Conservation (phyloP, 129 eudicot genomes). For the Apium graveolens region DNA sequence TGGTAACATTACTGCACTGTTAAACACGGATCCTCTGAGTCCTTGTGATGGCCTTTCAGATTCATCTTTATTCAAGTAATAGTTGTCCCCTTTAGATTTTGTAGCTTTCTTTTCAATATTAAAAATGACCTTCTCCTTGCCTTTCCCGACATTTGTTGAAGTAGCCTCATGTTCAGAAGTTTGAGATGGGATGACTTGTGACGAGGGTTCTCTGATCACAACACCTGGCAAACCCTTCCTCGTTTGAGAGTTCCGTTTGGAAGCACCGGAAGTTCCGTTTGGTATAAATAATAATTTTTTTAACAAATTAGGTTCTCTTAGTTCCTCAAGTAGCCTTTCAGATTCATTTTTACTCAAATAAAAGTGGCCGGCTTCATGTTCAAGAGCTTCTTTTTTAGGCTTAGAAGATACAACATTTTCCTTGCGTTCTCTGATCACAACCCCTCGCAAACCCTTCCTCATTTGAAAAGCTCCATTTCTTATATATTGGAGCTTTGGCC, state of each 20-base stretch:
- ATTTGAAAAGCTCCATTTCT: not conserved
- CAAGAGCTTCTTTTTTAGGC: not conserved
- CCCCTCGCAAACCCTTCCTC: not conserved
- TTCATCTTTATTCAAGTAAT: not conserved
- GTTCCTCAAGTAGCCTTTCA: too few species aligned
- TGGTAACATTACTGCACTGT: not conserved
- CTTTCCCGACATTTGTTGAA: not conserved
- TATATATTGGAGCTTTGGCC: too few species aligned
- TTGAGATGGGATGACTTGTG: not conserved
- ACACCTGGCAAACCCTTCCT: not conserved
- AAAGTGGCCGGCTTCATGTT: not conserved
- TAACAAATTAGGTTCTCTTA: too few species aligned
- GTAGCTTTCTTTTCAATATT: not conserved
- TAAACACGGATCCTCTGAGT: too few species aligned
- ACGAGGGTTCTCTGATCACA: not conserved
- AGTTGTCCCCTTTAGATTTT: not conserved
- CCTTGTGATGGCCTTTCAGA: too few species aligned
- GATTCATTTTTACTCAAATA: too few species aligned
- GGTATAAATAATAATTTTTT: too few species aligned
- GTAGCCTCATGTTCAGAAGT: not conserved
- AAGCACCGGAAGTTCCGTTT: not conserved
- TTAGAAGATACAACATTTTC: not conserved
- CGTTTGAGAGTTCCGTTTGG: not conserved
- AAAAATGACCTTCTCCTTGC: not conserved
- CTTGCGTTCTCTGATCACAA: not conserved